These are phyloP conservation scores for Fusarium devonianum DNA, from an alignment of 2,329 filamentous ascomycete genomes.

Conservation along the genomic window DNA sequence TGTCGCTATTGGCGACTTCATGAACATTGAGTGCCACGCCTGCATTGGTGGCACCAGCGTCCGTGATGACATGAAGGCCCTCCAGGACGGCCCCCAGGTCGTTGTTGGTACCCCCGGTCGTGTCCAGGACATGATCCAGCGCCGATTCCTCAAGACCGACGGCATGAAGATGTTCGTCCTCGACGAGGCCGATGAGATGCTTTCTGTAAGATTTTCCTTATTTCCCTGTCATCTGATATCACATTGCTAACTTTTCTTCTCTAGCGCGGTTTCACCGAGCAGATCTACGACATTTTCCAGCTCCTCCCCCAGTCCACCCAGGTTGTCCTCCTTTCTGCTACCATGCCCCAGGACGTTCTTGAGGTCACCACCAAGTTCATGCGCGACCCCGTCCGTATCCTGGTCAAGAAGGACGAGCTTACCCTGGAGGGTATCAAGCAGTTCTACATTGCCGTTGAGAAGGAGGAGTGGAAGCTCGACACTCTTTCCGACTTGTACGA, in stretches of 20 bases:
- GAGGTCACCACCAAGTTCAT: conserved; percentile 99
- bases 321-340: conserved; percentile 96
- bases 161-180: conserved; percentile 99
- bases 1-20: conserved; percentile 98
- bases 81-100: conserved; percentile 94
- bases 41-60: conserved; percentile 99
- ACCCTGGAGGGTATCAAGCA: conserved; percentile 99
- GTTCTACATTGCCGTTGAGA: conserved; percentile 99
- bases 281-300: conserved; percentile 99
- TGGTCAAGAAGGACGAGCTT: conserved; percentile 99
- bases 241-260: conserved; percentile 47
- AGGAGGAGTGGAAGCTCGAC: conserved; percentile 99
- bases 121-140: conserved; percentile 99
- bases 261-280: conserved; percentile 97
- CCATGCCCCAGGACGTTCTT: conserved; percentile 98
- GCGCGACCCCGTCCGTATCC: conserved; percentile 97
- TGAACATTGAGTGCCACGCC: conserved; percentile 98
- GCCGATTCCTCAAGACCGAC: conserved; percentile 95
- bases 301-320: conserved; percentile 97
- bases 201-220: conserved; percentile 70
- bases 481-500: conserved; percentile 99
- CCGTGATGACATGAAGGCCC: conserved; percentile 97
- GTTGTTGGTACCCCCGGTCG: conserved; percentile 97
- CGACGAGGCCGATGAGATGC: conserved; percentile 99
- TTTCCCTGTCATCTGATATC: not conserved